Conservation (phyloP, 768 basidiomycete species). For the Suillus clintonianus region DNA sequence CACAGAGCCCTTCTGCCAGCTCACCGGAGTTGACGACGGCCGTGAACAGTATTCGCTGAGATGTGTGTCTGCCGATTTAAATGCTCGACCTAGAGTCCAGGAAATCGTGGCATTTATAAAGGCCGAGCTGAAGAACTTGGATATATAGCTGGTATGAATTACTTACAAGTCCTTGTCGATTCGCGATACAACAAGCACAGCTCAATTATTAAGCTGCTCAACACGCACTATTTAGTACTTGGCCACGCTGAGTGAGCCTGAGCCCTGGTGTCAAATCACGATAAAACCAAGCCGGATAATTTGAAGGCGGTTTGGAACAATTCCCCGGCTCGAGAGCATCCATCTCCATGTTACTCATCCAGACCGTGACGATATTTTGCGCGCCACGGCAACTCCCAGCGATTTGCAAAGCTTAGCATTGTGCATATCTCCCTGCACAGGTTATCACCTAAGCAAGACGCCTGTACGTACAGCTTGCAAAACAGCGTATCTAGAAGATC, state of each 20-base stretch:
- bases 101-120: not conserved
- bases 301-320: too few relatives aligned
- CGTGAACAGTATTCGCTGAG: not conserved
- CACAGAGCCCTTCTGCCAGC: not conserved
- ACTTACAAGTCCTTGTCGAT: not conserved
- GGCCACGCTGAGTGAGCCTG: too few relatives aligned
- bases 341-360: conserved; percentile 14
- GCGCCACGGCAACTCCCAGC: conserved; percentile 5
- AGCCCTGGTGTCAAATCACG: too few relatives aligned
- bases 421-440: too few relatives aligned
- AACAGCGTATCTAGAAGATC: too few relatives aligned
- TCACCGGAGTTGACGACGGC: not conserved
- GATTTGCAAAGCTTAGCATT: too few relatives aligned
- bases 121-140: not conserved
- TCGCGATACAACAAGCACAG: not conserved
- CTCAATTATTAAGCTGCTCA: not conserved
- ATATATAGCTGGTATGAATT: not conserved
- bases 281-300: too few relatives aligned
- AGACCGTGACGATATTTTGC: conserved; percentile 8
- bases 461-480: too few relatives aligned
- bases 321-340: not conserved
- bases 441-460: too few relatives aligned
- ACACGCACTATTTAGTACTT: too few relatives aligned
- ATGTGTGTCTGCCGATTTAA: not conserved
- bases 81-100: not conserved